phyloP scores from a whole-genome alignment of 2,329 filamentous ascomycete species.

The Hirsutella minnesotensis region DNA sequence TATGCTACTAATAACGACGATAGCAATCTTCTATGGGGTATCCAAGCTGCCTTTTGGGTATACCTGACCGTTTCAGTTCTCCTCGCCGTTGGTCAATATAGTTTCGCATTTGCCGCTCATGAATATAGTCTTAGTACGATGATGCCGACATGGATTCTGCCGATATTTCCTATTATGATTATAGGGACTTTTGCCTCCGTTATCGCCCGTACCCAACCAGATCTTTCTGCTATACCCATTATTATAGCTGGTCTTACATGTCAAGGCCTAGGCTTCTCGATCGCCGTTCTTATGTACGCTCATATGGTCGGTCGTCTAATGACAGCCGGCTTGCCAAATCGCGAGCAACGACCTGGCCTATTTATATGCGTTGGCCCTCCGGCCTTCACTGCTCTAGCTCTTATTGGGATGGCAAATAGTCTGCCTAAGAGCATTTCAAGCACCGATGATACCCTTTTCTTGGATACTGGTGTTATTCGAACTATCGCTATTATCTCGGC shows the following conservation, averaged over 20 bases:
- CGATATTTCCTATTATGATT: constrained; percentile 65
- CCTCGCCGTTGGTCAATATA: constrained; percentile 55
- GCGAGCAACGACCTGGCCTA: constrained; percentile 54
- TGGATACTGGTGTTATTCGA: constrained; percentile 31
- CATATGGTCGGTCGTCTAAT: constrained; percentile 62
- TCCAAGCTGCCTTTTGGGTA: constrained; percentile 58
- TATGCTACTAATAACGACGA: constrained; percentile 51
- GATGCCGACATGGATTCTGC: constrained; percentile 65
- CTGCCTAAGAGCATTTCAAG: constrained; percentile 32
- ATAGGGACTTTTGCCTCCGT: constrained; percentile 58
- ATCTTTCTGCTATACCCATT: constrained; percentile 45
- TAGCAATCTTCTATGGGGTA: constrained; percentile 40
- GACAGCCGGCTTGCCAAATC: constrained; percentile 46
- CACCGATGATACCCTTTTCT: constrained; percentile 24
- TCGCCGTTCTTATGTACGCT: constrained; percentile 62
- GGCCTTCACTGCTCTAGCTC: constrained; percentile 57
- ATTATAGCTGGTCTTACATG: constrained; percentile 54
- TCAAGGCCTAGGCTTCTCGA: constrained; percentile 57
- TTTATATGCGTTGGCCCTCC: constrained; percentile 71
- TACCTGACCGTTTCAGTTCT: constrained; percentile 50
- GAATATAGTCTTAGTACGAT: constrained; percentile 51
- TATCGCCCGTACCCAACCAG: constrained; percentile 49
- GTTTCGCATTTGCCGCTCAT: constrained; percentile 49
- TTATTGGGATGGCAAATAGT: constrained; percentile 50
- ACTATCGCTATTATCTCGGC: constrained; percentile 34